Conservation (phyloP, 164 flowering plant species). For the Stephania japonica region DNA sequence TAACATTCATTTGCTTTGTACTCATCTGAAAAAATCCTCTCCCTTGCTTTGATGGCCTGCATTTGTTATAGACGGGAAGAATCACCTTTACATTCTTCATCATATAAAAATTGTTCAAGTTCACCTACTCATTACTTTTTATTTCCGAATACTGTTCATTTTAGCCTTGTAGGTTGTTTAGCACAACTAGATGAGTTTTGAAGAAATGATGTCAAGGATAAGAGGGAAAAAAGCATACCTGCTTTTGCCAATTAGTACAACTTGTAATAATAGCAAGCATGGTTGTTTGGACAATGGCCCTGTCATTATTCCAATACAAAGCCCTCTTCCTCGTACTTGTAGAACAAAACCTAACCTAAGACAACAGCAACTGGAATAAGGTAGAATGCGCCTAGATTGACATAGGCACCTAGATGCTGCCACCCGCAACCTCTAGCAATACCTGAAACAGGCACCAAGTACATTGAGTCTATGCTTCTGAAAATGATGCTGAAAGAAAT, state of each 20-base stretch:
- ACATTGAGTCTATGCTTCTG: neutral
- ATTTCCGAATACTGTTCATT: too few relatives aligned
- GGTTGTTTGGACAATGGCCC: conserved; percentile 47
- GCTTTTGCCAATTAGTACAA: conserved; percentile 60
- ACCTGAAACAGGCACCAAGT: conserved; percentile 27
- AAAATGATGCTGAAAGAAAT: neutral
- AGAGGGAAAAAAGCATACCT: conserved; percentile 26
- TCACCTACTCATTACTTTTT: too few relatives aligned
- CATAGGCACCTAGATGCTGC: conserved; percentile 73
- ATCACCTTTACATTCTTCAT: neutral
- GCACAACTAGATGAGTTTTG: neutral
- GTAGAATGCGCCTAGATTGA: conserved; percentile 68
- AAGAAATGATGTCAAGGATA: neutral
- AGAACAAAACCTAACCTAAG: conserved; percentile 45
- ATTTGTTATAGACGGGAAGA: neutral
- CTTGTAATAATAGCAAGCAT: conserved; percentile 40
- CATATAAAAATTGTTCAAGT: too few relatives aligned
- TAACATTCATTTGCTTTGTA: neutral
- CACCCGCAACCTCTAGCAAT: conserved; percentile 82
- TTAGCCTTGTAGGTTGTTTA: neutral
- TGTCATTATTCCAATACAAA: conserved; percentile 61
- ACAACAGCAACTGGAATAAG: conserved; percentile 48
- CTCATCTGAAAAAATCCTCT: neutral
- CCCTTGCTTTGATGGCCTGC: neutral
- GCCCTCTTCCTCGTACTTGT: conserved; percentile 52